Conservation (phyloP, 2,329 filamentous ascomycete genomes). For the Penicillium sp. region DNA sequence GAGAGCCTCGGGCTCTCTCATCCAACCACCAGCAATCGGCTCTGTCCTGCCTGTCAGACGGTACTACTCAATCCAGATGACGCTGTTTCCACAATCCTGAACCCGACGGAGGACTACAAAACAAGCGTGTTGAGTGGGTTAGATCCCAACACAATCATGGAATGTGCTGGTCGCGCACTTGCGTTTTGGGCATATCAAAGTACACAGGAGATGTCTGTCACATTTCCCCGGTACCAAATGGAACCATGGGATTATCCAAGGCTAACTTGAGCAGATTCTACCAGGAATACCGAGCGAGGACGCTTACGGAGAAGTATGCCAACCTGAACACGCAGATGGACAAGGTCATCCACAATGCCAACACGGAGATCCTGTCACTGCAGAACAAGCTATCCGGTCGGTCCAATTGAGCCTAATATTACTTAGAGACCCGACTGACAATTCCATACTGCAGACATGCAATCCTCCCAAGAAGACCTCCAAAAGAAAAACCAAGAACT, state of each 20-base stretch:
- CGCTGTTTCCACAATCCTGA: slow-evolving; percentile 68
- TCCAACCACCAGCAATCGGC: slow-evolving; percentile 53
- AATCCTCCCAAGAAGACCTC: slow-evolving; percentile 62
- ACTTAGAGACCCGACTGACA: neutral
- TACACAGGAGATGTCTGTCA: slow-evolving; percentile 72
- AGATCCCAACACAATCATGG: slow-evolving; percentile 77
- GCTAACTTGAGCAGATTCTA: slow-evolving; percentile 58
- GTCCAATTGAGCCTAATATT: slow-evolving; percentile 19
- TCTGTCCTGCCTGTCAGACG: slow-evolving; percentile 75
- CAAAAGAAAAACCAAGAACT: slow-evolving; percentile 73
- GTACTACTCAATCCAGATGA: slow-evolving; percentile 71
- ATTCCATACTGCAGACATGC: slow-evolving; percentile 49
- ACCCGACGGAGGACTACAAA: slow-evolving; percentile 85
- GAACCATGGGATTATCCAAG: neutral
- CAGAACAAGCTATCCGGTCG: slow-evolving; percentile 64
- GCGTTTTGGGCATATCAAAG: slow-evolving; percentile 87
- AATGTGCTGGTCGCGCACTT: slow-evolving; percentile 76
- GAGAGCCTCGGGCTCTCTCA: slow-evolving; percentile 62
- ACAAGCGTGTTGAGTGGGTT: slow-evolving; percentile 81
- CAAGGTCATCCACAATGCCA: slow-evolving; percentile 71
- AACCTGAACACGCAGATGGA: slow-evolving; percentile 67
- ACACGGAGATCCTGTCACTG: slow-evolving; percentile 66
- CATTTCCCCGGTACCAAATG: neutral
- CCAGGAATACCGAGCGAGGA: slow-evolving; percentile 72
- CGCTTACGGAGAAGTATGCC: slow-evolving; percentile 69